phyloP scores from a whole-genome alignment of 768 basidiomycete species.

The Coprinellus micaceus region DNA sequence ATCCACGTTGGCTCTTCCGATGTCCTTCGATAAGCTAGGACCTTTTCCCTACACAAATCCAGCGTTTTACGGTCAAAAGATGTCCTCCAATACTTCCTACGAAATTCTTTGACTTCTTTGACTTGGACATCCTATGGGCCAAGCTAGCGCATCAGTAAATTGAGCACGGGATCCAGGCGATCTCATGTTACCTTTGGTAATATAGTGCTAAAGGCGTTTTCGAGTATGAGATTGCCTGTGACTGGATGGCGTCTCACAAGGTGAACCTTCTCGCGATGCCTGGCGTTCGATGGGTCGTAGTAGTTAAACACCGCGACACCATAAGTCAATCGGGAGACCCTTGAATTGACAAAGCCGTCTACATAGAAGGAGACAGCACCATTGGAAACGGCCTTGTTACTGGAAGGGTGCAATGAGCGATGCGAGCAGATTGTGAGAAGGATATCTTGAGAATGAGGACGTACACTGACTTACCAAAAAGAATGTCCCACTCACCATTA shows the following conservation, averaged over 20 bases:
- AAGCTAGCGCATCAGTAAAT: too few species aligned
- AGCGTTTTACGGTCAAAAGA: too few species aligned
- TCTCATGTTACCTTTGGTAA: not conserved
- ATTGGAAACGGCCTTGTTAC: conserved; percentile 30
- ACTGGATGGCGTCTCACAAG: not conserved
- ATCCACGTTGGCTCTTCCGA: too few species aligned
- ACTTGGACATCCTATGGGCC: not conserved
- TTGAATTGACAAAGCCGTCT: conserved; percentile 19
- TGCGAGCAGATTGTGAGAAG: too few species aligned
- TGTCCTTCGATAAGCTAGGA: not conserved
- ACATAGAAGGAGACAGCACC: conserved; percentile 26
- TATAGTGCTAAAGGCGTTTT: not conserved
- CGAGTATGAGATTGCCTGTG: not conserved
- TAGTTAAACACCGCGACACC: conserved; percentile 15
- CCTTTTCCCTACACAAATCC: too few species aligned
- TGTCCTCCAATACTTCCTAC: too few species aligned
- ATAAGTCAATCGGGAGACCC: conserved; percentile 23
- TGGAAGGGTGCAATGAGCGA: conserved; percentile 1
- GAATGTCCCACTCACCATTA: too few species aligned
- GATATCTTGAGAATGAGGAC: too few species aligned
- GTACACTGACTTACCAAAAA: too few species aligned
- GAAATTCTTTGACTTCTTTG: not conserved
- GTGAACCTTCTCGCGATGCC: conserved; percentile 14
- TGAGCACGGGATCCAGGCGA: too few species aligned
- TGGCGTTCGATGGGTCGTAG: conserved; percentile 13